These are phyloP conservation scores for Acanthamoeba lenticulata DNA, from an alignment of 208 protist species.

Conservation along the genomic window DNA sequence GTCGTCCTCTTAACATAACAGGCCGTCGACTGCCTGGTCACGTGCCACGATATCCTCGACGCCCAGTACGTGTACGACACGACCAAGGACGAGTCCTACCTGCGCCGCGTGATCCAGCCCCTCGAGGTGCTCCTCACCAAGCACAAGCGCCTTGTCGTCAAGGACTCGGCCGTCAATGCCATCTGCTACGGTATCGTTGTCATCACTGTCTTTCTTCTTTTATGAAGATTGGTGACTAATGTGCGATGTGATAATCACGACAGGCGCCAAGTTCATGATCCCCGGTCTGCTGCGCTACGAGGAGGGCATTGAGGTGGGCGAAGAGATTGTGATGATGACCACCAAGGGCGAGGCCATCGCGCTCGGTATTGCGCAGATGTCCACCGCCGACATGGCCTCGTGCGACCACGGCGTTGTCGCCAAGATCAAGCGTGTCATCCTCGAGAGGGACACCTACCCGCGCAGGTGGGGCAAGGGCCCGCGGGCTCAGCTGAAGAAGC, in stretches of 20 bases:
- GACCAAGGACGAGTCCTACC: slow-evolving; percentile 96
- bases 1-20: background rate
- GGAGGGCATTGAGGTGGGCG: slow-evolving; percentile 95
- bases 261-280: slow-evolving; percentile 97
- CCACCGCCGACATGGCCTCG: slow-evolving; percentile 96
- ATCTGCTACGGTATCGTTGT: slow-evolving; percentile 96
- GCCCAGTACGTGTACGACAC: slow-evolving; percentile 98
- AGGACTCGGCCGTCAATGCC: slow-evolving; percentile 99
- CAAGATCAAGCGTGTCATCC: slow-evolving; percentile 99
- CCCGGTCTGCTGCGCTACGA: slow-evolving; percentile 98
- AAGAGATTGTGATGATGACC: slow-evolving; percentile 98
- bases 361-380: slow-evolving; percentile 98
- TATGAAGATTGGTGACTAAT: too few species aligned
- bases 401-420: slow-evolving; percentile 96
- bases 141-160: slow-evolving; percentile 99
- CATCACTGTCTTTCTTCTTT: slow-evolving; percentile 94
- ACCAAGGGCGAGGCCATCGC: slow-evolving; percentile 99
- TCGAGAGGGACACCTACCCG: slow-evolving; percentile 99
- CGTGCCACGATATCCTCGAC: slow-evolving; percentile 99
- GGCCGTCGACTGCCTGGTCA: slow-evolving; percentile 93
- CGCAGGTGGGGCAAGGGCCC: slow-evolving; percentile 98
- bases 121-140: slow-evolving; percentile 97
- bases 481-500: slow-evolving; percentile 96
- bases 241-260: background rate
- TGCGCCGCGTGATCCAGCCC: slow-evolving; percentile 97